These are phyloP conservation scores for Sordariomycetes sp. DNA, from an alignment of 2,329 filamentous ascomycete species.

Conservation along the genomic window DNA sequence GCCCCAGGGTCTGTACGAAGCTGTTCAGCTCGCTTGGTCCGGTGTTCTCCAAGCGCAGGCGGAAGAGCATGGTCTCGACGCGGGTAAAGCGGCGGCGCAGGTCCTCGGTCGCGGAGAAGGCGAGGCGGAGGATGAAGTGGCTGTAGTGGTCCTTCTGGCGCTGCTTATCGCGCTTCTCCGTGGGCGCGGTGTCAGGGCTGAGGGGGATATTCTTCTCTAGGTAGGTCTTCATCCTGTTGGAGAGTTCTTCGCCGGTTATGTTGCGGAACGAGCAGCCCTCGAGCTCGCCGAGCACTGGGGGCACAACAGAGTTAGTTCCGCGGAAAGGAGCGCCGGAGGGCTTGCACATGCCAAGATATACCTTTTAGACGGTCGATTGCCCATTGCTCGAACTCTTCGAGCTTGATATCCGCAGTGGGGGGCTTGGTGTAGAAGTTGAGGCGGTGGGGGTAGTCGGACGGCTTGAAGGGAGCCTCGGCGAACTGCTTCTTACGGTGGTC, in stretches of 20 bases:
- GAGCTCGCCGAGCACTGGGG: slow-evolving; percentile 68
- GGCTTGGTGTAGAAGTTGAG: slow-evolving; percentile 87
- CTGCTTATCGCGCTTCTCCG: slow-evolving; percentile 52
- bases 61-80: slow-evolving; percentile 83
- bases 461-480: slow-evolving; percentile 63
- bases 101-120: slow-evolving; percentile 87
- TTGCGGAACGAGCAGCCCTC: slow-evolving; percentile 96
- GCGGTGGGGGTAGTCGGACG: slow-evolving; percentile 70
- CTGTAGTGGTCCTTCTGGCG: slow-evolving; percentile 94
- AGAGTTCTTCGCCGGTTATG: slow-evolving; percentile 71
- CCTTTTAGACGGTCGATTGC: slow-evolving; percentile 83
- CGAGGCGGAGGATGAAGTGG: slow-evolving; percentile 90
- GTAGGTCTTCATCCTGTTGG: slow-evolving; percentile 71
- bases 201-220: slow-evolving; percentile 82
- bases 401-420: slow-evolving; percentile 85
- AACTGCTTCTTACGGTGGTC: slow-evolving; percentile 85
- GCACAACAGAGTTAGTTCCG: not conserved
- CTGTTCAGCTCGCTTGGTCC: slow-evolving; percentile 59
- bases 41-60: slow-evolving; percentile 69
- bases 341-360: slow-evolving; percentile 20
- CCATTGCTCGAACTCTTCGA: slow-evolving; percentile 98
- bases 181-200: slow-evolving; percentile 59
- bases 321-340: not conserved
- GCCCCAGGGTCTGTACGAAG: slow-evolving; percentile 66
- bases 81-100: slow-evolving; percentile 75